Evolutionary conservation across 2,329 filamentous ascomycete species (phyloP).

Genomic region (Fusarium torreyae): DNA sequence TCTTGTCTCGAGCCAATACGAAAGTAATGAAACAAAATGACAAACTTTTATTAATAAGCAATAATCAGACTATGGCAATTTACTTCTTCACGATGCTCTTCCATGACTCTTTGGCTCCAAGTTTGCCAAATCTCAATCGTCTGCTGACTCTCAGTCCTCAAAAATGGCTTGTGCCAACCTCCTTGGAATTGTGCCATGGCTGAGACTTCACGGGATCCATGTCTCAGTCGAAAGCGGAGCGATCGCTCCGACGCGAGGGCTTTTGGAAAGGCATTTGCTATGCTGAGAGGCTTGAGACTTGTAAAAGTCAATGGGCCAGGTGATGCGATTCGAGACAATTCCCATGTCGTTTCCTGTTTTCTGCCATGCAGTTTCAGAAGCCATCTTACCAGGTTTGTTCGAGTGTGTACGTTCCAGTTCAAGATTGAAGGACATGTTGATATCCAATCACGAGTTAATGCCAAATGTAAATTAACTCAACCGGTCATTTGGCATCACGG

Average conservation of each 20-base stretch:
- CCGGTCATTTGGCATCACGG: background rate
- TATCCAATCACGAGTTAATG: background rate
- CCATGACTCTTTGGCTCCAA: background rate
- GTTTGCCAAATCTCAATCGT: background rate
- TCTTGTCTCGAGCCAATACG: no score
- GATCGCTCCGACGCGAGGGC: slow-evolving; percentile 16
- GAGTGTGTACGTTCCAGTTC: background rate
- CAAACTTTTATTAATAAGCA: background rate
- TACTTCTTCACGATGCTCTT: background rate
- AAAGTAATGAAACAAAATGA: no score
- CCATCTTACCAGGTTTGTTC: background rate
- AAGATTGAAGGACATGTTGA: background rate
- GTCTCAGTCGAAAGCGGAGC: slow-evolving; percentile 29
- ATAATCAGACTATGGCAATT: slow-evolving; percentile 5
- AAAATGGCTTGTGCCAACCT: slow-evolving; percentile 2
- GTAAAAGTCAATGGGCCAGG: slow-evolving; percentile 1
- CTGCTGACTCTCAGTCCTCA: background rate
- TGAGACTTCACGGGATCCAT: slow-evolving; percentile 17
- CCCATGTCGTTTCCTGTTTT: slow-evolving; percentile 2
- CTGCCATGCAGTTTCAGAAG: slow-evolving; percentile 2
- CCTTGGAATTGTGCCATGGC: background rate
- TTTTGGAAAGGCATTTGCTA: background rate
- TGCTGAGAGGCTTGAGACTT: background rate
- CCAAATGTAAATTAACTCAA: background rate
- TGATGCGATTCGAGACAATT: slow-evolving; percentile 24